Evolutionary conservation across 2,329 filamentous ascomycete species (phyloP), one percentile per base, ranked within the genome.

Genomic region (Beauveria brongniartii): DNA sequence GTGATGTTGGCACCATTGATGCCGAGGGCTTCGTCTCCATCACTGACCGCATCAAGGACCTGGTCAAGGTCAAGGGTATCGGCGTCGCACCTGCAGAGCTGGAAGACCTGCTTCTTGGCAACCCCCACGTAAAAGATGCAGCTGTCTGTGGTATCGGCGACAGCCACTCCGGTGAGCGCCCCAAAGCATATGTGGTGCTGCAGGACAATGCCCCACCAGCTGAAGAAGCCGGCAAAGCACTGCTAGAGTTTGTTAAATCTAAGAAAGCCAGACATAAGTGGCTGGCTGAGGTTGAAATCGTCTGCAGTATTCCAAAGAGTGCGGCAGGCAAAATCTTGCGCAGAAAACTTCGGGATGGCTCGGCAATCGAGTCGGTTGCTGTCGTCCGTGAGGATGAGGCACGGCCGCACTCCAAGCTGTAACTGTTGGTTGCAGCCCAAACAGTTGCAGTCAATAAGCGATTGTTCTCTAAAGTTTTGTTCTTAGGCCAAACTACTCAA

Each of bases 1-100:
- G 77, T 0, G 82, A 85, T 59, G 77, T 81, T 47, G 85, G 83
- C 2, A 69, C 73, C 7, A 78, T 87, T 16, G 81, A 85, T 57
- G 67, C 70, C 0, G 78, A 85, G 62, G 83, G 82, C 0, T 75
- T 84, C 64, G 73, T 88, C 10, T 78, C 79, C 30, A 84, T 86
- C 60, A 76, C 78, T 1, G 84, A 88, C 66, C 77, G 84, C 0
- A 82, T 88, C 69, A 89, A 88, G 72, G 85, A 88, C 70, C 81
- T 87, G 77, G 85, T 87, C 70, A 88, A 88, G 68, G 84, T 87
- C 10, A 86, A 87, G 64, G 85, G 85, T 0, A 80, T 85, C 41
- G 80, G 78, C 5, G 82, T 86, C 8, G 82, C 84, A 7, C 85
- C 85, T 0, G 84, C 84, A 0, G 85, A 88, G 67, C 74, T 88